Evolutionary conservation across 2,329 filamentous ascomycete species (phyloP).

Genomic region (Triangularia setosa): DNA sequence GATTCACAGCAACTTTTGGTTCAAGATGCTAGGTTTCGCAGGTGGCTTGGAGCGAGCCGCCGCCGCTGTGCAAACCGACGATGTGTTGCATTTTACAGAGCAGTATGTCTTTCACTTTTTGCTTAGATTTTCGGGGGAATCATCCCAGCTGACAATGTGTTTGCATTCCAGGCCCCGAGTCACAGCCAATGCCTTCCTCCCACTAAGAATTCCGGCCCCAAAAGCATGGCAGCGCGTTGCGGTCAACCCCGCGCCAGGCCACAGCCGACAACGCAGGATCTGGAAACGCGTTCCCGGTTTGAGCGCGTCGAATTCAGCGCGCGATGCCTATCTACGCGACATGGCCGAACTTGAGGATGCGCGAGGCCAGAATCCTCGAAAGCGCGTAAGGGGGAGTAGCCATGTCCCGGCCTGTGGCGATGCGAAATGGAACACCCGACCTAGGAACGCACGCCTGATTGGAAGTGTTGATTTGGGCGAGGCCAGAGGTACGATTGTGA

Average conservation of each 20-base stretch:
- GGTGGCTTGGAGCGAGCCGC: conserved; percentile 8
- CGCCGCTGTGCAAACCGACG: neutral
- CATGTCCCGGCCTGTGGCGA: conserved; percentile 33
- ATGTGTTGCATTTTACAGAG: neutral
- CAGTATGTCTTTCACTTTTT: conserved; percentile 9
- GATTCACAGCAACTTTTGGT: conserved; percentile 3
- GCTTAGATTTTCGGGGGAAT: neutral
- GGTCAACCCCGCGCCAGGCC: conserved; percentile 23
- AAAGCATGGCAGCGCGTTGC: conserved; percentile 33
- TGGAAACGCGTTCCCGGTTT: conserved; percentile 32
- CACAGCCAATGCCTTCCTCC: conserved; percentile 25
- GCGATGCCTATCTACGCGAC: conserved; percentile 19
- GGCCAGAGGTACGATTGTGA: conserved; percentile 26
- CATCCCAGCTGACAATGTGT: neutral
- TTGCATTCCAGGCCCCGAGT: conserved; percentile 19
- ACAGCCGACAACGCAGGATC: conserved; percentile 25
- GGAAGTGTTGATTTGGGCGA: conserved; percentile 20
- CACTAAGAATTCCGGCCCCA: conserved; percentile 17
- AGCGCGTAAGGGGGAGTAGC: conserved; percentile 30
- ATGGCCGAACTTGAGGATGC: conserved; percentile 32
- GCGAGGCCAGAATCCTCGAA: conserved; percentile 33
- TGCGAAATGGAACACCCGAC: conserved; percentile 29
- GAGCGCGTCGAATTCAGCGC: neutral
- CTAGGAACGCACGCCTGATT: conserved; percentile 8
- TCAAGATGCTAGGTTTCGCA: conserved; percentile 8